Conservation (phyloP, 73 alveolate species). For the Blepharisma japonicum region DNA sequence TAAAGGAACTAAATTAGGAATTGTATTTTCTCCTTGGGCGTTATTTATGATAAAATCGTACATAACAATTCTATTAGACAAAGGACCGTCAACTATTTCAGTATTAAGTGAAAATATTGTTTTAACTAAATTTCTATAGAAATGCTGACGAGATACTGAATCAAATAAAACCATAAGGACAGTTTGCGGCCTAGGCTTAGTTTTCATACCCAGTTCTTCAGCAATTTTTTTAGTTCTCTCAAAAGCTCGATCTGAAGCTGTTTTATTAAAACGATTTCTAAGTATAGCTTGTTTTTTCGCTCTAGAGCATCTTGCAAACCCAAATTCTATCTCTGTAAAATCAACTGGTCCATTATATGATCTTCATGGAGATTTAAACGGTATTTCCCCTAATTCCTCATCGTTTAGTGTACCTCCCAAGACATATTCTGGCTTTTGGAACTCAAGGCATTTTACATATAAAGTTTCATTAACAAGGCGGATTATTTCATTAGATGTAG, state of each 20-base stretch:
- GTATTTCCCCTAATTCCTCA: too few species aligned
- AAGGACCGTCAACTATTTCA: not conserved
- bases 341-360: too few species aligned
- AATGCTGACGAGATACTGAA: not conserved
- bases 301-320: too few species aligned
- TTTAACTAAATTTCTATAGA: slow-evolving; percentile 1
- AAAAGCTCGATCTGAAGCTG: not conserved
- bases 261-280: too few species aligned
- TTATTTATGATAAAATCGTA: not conserved
- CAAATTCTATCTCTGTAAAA: too few species aligned
- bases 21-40: slow-evolving; percentile 7
- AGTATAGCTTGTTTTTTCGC: too few species aligned
- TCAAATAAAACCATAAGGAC: slow-evolving; percentile 7
- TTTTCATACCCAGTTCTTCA: not conserved
- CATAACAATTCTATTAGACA: not conserved
- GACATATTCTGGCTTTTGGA: too few species aligned
- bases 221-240: not conserved
- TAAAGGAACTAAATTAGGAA: not conserved
- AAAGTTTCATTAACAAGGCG: too few species aligned
- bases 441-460: too few species aligned
- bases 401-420: too few species aligned
- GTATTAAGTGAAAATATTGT: not conserved
- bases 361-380: too few species aligned
- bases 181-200: not conserved
- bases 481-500: too few species aligned